Base-by-base conservation (phyloP, 352 stramenopile genomes). In the Phytophthora megakarya region DNA sequence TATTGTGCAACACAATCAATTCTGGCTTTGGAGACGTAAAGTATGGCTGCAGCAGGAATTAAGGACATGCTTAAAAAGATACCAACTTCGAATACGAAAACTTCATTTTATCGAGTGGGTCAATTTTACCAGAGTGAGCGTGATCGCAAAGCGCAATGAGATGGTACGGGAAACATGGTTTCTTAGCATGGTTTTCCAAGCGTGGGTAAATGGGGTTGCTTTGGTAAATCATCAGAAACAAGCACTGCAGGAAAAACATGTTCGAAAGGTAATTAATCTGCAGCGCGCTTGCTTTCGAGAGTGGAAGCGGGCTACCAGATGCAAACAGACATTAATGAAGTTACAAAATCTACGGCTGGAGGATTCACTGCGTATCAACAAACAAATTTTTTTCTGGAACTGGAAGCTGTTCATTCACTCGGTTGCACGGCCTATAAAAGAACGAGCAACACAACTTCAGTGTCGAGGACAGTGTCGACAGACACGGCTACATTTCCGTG, bases 11-110 rank as follows among this genome's bases (percentile, higher is more conserved):
- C 76, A 93, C 47, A 66, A 90, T 54, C 55, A 53, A n/a, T 89
- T 93, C 47, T 90, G 80, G 81, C 45, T 53, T 16, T 90, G 85
- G 81, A 63, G 80, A 12, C 69, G 76, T 2, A 74, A 74, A 21
- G 52, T 89, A 5, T 88, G 84, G 78, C 51, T 69, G 10, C 66
- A 80, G 22, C 72, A 90, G 22, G 67, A 89, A 12, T 23, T 92
- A 5, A 46, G 57, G 15, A 39, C 37, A 0, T 67, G 82, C 19
- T 61, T 46, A 3, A 50, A 43, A 10, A 78, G 63, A 5, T 59
- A 79, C 0, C 50, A 76, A 8, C 18, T 53, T 15, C 69, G 68
- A 2, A 13, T 73, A 6, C 16, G 73, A 19, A 74, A 53, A 28
- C 9, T 47, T 11, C 62, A 88, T 26, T 80, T 90, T 45, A 55